These are phyloP conservation scores for Fusarium algeriense DNA, from an alignment of 2,329 filamentous ascomycete genomes.

Conservation along the genomic window DNA sequence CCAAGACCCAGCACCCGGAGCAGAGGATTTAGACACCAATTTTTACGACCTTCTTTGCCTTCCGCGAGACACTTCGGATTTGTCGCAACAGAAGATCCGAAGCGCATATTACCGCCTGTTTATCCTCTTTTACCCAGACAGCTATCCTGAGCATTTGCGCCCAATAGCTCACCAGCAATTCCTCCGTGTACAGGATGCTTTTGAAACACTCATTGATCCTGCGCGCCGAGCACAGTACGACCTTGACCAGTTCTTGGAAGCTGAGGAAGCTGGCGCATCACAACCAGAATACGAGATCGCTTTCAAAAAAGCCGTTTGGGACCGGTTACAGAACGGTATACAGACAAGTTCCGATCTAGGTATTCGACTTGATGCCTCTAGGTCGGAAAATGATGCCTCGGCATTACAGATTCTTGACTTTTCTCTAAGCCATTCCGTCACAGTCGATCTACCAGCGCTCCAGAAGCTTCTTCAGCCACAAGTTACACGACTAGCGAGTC, in stretches of 20 bases:
- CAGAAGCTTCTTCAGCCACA: constrained; percentile 46
- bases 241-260: constrained; percentile 43
- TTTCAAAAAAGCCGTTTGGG: constrained; percentile 38
- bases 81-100: constrained; percentile 54
- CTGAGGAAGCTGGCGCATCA: constrained; percentile 38
- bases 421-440: constrained; percentile 55
- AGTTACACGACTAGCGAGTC: constrained; percentile 42
- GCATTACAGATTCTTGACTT: constrained; percentile 54
- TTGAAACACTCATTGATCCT: constrained; percentile 62
- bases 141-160: constrained; percentile 55
- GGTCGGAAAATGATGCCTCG: constrained; percentile 5
- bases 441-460: constrained; percentile 51
- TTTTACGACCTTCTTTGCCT: constrained; percentile 62
- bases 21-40: constrained; percentile 46
- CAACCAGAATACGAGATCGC: constrained; percentile 33
- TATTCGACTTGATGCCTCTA: constrained; percentile 53
- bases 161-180: constrained; percentile 57
- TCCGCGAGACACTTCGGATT: constrained; percentile 47
- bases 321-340: constrained; percentile 40
- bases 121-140: constrained; percentile 59
- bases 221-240: constrained; percentile 58
- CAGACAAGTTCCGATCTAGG: constrained; percentile 54
- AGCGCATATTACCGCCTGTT: constrained; percentile 60
- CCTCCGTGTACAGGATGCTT: constrained; percentile 57
- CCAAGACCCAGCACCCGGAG: neutral